Conservation (phyloP, 2,329 filamentous ascomycete genomes). For the Zymoseptoria tritici region DNA sequence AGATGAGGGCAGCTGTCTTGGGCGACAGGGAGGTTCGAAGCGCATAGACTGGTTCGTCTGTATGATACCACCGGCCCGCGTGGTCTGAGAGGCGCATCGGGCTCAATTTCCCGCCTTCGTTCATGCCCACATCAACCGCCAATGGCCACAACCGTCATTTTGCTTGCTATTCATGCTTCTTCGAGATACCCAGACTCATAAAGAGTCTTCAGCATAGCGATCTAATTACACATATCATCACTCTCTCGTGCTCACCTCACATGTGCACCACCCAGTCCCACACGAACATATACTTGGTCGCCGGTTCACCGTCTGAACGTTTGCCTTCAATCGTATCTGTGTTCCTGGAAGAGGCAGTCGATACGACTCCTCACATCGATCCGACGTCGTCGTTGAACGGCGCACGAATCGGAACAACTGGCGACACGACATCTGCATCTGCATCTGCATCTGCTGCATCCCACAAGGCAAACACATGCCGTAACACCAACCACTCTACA, state of each 20-base stretch:
- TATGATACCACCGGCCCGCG: background rate
- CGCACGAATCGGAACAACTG: background rate
- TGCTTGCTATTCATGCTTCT: background rate
- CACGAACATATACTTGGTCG: background rate
- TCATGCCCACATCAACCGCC: background rate
- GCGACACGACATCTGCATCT: background rate
- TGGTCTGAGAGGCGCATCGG: background rate
- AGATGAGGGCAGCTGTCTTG: constrained; percentile 42
- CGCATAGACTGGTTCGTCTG: background rate
- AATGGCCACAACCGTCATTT: background rate
- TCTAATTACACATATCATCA: background rate
- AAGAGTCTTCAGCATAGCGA: background rate
- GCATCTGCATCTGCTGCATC: background rate
- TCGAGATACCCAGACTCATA: background rate
- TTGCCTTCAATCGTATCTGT: background rate
- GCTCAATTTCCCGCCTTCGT: background rate
- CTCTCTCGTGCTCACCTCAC: no score
- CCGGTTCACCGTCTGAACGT: background rate
- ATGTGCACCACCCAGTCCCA: background rate
- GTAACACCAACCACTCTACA: background rate
- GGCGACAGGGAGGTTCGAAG: constrained; percentile 33
- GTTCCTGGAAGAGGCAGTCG: background rate
- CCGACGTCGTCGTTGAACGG: background rate
- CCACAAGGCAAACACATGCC: background rate
- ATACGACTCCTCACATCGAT: background rate